These are phyloP conservation scores for Nissolia schottii DNA, from an alignment of 306 rosid genomes.

Conservation along the genomic window DNA sequence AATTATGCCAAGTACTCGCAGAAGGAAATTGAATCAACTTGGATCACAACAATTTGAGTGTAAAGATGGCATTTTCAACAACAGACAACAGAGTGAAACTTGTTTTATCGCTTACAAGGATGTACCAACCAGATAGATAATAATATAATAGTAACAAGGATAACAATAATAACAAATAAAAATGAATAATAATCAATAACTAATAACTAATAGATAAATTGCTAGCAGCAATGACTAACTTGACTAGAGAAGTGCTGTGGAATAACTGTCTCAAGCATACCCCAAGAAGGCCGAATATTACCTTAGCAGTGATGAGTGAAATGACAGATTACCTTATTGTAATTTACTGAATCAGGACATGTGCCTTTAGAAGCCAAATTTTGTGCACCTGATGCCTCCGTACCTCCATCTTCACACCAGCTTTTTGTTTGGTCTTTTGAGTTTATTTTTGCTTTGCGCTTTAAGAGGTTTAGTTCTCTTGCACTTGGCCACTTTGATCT, in stretches of 20 bases:
- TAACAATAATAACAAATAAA: not conserved
- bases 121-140: not conserved
- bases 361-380: slow-evolving; percentile 44
- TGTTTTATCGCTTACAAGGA: not conserved
- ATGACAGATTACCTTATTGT: slow-evolving; percentile 51
- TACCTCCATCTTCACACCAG: slow-evolving; percentile 82
- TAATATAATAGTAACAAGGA: not conserved
- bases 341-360: slow-evolving; percentile 51
- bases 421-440: slow-evolving; percentile 81
- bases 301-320: slow-evolving; percentile 2
- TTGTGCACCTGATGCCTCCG: slow-evolving; percentile 52
- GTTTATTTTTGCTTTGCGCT: slow-evolving; percentile 91
- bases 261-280: slow-evolving; percentile 3
- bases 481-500: slow-evolving; percentile 92
- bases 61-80: not conserved
- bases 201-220: not conserved
- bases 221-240: slow-evolving; percentile 3
- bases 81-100: not conserved
- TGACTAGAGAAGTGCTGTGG: not conserved
- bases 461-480: slow-evolving; percentile 80
- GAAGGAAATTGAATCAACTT: slow-evolving; percentile 9
- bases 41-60: not conserved
- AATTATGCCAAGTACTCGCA: slow-evolving; percentile 6
- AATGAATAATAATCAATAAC: not conserved
- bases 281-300: not conserved